phyloP scores from a whole-genome alignment of 2,329 filamentous ascomycete species.

The Raffaelea albimanens region DNA sequence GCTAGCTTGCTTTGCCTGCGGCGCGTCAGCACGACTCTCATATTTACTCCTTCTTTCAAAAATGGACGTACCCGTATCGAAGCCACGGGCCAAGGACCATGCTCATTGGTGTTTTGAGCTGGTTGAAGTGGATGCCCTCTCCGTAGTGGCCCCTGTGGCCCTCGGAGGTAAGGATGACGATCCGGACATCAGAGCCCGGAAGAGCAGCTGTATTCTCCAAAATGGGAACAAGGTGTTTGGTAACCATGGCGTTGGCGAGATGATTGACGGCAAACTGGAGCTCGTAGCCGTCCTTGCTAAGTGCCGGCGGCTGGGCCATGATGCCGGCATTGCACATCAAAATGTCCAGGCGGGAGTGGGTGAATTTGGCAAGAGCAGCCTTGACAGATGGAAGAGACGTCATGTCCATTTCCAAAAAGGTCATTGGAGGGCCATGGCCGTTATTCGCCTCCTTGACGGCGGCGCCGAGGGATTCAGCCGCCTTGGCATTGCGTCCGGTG shows the following conservation, averaged over 20 bases:
- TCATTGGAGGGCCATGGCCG: constrained; percentile 13
- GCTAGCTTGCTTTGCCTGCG: constrained; percentile 27
- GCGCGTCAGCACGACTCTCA: constrained; percentile 7
- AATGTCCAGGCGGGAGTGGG: constrained; percentile 29
- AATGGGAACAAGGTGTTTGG: constrained; percentile 20
- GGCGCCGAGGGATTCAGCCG: constrained; percentile 20
- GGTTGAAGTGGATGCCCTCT: constrained; percentile 16
- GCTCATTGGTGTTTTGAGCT: constrained; percentile 16
- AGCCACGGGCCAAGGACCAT: constrained; percentile 12
- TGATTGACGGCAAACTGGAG: constrained; percentile 36
- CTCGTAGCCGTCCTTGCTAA: constrained; percentile 34
- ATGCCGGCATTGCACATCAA: constrained; percentile 36
- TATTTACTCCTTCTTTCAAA: neutral
- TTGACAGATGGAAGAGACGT: constrained; percentile 27
- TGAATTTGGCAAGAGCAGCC: constrained; percentile 21
- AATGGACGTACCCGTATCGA: constrained; percentile 16
- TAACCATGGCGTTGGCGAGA: constrained; percentile 32
- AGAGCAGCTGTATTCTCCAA: constrained; percentile 16
- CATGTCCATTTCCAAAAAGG: constrained; percentile 31
- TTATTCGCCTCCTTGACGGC: constrained; percentile 16
- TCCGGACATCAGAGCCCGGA: constrained; percentile 15
- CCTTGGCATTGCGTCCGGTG: constrained; percentile 25
- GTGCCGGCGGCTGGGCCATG: constrained; percentile 24
- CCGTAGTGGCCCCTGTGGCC: constrained; percentile 15
- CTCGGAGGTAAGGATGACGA: constrained; percentile 16